Evolutionary conservation across 177 flowering plant species (phyloP).

Genomic region (Viscum album): DNA sequence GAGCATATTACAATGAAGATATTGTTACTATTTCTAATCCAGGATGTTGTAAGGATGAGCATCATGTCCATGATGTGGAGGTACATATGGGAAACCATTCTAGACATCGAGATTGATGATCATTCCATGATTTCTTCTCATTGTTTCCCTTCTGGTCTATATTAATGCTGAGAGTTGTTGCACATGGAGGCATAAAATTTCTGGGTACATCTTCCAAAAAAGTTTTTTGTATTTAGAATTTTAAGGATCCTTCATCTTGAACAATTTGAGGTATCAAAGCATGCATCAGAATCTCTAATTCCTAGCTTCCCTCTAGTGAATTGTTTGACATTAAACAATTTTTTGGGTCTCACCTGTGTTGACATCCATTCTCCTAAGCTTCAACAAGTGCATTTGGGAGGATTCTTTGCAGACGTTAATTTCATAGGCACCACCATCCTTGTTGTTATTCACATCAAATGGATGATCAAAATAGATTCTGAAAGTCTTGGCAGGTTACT

Average conservation of each 20-base stretch:
- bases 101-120: constrained; percentile 40
- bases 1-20: constrained; percentile 39
- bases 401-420: constrained; percentile 32
- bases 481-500: constrained; percentile 25
- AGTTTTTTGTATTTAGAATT: constrained; percentile 31
- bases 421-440: constrained; percentile 26
- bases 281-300: constrained; percentile 30
- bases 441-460: constrained; percentile 29
- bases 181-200: constrained; percentile 48
- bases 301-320: constrained; percentile 41
- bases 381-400: constrained; percentile 39
- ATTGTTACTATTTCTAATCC: constrained; percentile 32
- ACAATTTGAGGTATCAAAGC: constrained; percentile 28
- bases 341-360: constrained; percentile 46
- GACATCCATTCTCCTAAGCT: constrained; percentile 44
- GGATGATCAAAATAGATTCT: too few species aligned
- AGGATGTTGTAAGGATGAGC: constrained; percentile 50
- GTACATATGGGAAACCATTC: constrained; percentile 38
- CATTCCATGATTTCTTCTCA: constrained; percentile 28
- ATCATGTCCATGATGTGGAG: constrained; percentile 46
- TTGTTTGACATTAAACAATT: constrained; percentile 41
- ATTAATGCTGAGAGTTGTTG: constrained; percentile 26
- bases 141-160: constrained; percentile 33
- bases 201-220: constrained; percentile 21
- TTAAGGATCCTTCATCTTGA: constrained; percentile 50